phyloP scores from a whole-genome alignment of 2,329 filamentous ascomycete species.

The Hypoxylon sp. region DNA sequence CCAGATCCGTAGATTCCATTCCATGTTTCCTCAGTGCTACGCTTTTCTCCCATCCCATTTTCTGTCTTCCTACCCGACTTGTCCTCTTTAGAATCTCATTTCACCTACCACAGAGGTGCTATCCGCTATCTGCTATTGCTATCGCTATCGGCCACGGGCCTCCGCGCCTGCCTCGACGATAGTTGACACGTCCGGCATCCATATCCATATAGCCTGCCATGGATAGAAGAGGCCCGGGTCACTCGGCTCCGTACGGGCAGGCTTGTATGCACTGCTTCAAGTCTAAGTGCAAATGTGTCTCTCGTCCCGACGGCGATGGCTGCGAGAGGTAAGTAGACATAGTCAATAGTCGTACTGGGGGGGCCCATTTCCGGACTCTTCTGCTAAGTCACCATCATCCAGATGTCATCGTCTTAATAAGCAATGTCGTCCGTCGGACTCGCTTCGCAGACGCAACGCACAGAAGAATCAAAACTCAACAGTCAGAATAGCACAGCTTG shows the following conservation, averaged over 20 bases:
- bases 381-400: slow-evolving; percentile 9
- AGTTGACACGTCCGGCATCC: background rate
- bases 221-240: slow-evolving; percentile 25
- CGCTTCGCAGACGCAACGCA: slow-evolving; percentile 50
- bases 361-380: background rate
- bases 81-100: background rate
- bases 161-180: slow-evolving; percentile 7
- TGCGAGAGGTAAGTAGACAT: slow-evolving; percentile 40
- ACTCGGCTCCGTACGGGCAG: slow-evolving; percentile 42
- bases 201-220: background rate
- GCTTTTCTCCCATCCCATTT: background rate
- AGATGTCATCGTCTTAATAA: slow-evolving; percentile 56
- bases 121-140: no score
- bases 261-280: slow-evolving; percentile 47
- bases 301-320: slow-evolving; percentile 33
- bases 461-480: slow-evolving; percentile 49
- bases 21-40: slow-evolving; percentile 1
- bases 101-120: background rate
- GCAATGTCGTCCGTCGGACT: slow-evolving; percentile 53
- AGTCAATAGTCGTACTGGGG: background rate
- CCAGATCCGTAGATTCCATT: slow-evolving; percentile 12
- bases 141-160: slow-evolving; percentile 14
- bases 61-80: background rate
- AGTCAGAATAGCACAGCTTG: slow-evolving; percentile 54
- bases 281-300: slow-evolving; percentile 46